A percentile compares a stretch with the other conserved stretches of the same genome.
phyloP scores from a whole-genome alignment of 108 stramenopile species.

The Fragilariopsis cylindrus region DNA sequence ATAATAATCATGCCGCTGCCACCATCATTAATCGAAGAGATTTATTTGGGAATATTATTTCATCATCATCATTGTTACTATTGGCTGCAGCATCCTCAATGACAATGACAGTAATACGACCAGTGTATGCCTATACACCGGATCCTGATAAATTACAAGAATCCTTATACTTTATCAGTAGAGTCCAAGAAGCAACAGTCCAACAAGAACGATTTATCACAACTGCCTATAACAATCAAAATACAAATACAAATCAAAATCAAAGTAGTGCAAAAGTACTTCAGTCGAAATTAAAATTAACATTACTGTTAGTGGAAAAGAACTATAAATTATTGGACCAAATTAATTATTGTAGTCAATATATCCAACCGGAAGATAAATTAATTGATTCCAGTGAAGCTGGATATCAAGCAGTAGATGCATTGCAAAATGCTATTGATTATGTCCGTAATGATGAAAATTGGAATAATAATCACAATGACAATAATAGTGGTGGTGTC shows the following conservation, averaged over 20 bases:
- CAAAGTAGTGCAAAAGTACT: neutral
- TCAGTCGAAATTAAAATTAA: slow-evolving; percentile 62
- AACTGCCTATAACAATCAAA: slow-evolving; percentile 14
- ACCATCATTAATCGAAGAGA: too few species aligned
- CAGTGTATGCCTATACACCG: slow-evolving; percentile 57
- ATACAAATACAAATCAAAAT: slow-evolving; percentile 17
- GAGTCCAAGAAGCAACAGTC: slow-evolving; percentile 76
- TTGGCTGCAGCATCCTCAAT: too few species aligned
- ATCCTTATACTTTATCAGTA: slow-evolving; percentile 63
- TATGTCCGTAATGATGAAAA: slow-evolving; percentile 45
- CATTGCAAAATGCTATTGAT: slow-evolving; percentile 69
- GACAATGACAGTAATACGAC: neutral
- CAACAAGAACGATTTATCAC: slow-evolving; percentile 70
- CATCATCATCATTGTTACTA: too few species aligned
- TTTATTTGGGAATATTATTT: too few species aligned
- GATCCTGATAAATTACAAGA: slow-evolving; percentile 62
- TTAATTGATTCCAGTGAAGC: slow-evolving; percentile 47
- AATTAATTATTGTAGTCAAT: slow-evolving; percentile 55
- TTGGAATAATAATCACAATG: slow-evolving; percentile 20
- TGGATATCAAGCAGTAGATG: slow-evolving; percentile 25
- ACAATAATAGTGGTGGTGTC: slow-evolving; percentile 20
- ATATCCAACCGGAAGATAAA: slow-evolving; percentile 30
- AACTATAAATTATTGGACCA: slow-evolving; percentile 70
- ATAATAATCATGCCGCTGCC: too few species aligned
- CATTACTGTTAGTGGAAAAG: slow-evolving; percentile 59